Evolutionary conservation across 2,329 filamentous ascomycete genomes (phyloP).

Genomic region (Scedosporium apiospermum): DNA sequence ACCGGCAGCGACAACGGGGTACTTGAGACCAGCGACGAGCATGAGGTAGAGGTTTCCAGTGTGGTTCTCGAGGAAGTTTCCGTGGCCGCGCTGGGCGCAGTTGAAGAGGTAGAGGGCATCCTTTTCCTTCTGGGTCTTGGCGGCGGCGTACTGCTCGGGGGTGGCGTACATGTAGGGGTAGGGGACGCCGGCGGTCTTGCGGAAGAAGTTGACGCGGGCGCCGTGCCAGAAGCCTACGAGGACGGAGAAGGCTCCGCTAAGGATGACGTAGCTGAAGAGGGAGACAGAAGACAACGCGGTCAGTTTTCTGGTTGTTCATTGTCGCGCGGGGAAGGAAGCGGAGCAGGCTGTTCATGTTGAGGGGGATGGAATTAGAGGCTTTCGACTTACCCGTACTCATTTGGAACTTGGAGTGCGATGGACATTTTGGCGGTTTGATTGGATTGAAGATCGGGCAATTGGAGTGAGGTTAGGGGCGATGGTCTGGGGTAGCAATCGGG

Average conservation of each 20-base stretch:
- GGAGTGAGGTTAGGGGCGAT: neutral
- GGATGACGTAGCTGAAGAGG: conserved; percentile 46
- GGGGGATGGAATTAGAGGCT: neutral
- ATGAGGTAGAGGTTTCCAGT: conserved; percentile 40
- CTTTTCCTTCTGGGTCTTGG: conserved; percentile 37
- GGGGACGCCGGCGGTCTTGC: conserved; percentile 41
- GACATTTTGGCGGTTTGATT: conserved; percentile 27
- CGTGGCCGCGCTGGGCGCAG: conserved; percentile 54
- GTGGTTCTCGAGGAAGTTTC: conserved; percentile 55
- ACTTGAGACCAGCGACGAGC: conserved; percentile 45
- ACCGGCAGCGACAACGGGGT: conserved; percentile 38
- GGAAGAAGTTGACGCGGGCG: conserved; percentile 34
- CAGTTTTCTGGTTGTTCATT: neutral
- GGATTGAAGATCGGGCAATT: neutral
- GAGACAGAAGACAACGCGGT: neutral
- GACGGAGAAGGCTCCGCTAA: conserved; percentile 44
- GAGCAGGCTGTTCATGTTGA: neutral
- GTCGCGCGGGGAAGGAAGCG: neutral
- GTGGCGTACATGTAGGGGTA: conserved; percentile 51
- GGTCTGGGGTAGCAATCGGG: neutral
- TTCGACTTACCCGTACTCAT: conserved; percentile 38
- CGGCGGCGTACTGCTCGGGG: conserved; percentile 26
- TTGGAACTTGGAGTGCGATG: conserved; percentile 32
- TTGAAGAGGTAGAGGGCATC: conserved; percentile 47
- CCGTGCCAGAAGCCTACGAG: conserved; percentile 47